Evolutionary conservation across 345 rosid genomes (phyloP), one percentile per base, ranked within the genome.

Genomic region (Arabis alpina): DNA sequence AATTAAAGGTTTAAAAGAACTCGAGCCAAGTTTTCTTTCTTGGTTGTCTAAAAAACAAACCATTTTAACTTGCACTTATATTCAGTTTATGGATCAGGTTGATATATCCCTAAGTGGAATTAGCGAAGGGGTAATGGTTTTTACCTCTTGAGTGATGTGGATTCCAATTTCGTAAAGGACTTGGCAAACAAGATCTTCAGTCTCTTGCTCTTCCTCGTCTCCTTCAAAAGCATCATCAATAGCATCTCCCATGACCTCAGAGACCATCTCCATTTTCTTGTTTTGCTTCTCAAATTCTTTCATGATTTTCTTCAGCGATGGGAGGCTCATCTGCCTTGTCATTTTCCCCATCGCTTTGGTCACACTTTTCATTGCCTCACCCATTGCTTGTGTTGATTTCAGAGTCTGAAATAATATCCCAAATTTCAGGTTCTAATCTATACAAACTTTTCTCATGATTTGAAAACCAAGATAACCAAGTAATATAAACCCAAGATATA

Each of bases 281-380:
- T 88, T 88, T 76, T 88, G 93, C 74, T 79, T 81, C 86, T 88
- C 90, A 28, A 84, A 88, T 44, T 88, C 90, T 74, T 80, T 83
- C 90, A 88, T 88, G 34, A 85, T 88, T 64, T 88, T 88, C 82
- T 88, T 86, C 59, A 88, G 64, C 0, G 87, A 77, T 2, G 93
- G 93, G 67, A 88, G 77, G 80, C 86, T 88, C 90, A 88, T 88
- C 81, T 88, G 88, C 71, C 83, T 73, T 62, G 84, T 88, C 93
- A 88, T 88, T 70, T 86, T 90, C 14, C 87, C 88, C 93, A 88
- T 85, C 12, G 93, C 93, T 78, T 84, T 88, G 1, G 90, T 88
- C 64, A 84, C 88, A 13, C 93, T 87, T 76, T 86, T 84, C 93
- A 88, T 86, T 8, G 90, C 93, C 81, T 86, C 93, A 58, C 93